A percentile compares a stretch with the other conserved stretches of the same genome.
Conservation (phyloP, 2,329 filamentous ascomycete species). For the Blumeria hordei region DNA sequence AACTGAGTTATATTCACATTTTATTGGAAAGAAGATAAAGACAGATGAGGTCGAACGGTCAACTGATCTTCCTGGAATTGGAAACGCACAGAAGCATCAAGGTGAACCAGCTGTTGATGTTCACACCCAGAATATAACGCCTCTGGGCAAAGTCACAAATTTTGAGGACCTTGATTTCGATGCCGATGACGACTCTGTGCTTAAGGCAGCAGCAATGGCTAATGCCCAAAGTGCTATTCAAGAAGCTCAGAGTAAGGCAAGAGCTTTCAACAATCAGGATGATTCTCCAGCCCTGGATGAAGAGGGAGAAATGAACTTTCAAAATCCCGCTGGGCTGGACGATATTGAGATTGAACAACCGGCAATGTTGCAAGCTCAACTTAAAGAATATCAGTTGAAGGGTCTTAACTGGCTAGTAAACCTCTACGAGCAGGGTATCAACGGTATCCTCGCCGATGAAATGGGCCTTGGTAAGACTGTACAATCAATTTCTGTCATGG, state of each 20-base stretch:
- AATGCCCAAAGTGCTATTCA: constrained; percentile 93
- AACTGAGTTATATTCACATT: constrained; percentile 96
- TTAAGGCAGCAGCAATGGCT: constrained; percentile 69
- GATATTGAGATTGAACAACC: constrained; percentile 89
- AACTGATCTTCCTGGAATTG: constrained; percentile 56
- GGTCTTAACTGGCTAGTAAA: constrained; percentile 99
- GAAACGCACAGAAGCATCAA: constrained; percentile 26
- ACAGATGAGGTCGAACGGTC: constrained; percentile 84
- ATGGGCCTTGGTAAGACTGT: constrained; percentile 99
- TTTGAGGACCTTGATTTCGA: constrained; percentile 94
- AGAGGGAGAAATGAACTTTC: constrained; percentile 97
- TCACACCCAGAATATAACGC: constrained; percentile 24
- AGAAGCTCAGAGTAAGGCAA: constrained; percentile 77
- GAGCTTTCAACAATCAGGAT: constrained; percentile 64
- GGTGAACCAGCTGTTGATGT: constrained; percentile 18
- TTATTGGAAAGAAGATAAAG: constrained; percentile 98
- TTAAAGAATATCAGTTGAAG: constrained; percentile 98
- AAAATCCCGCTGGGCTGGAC: constrained; percentile 86
- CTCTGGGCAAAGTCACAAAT: constrained; percentile 55
- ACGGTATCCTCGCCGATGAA: constrained; percentile 92
- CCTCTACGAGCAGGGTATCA: constrained; percentile 97
- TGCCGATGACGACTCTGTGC: constrained; percentile 64
- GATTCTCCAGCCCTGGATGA: constrained; percentile 50
- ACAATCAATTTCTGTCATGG: constrained; percentile 98
- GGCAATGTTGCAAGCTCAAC: constrained; percentile 72